phyloP scores from a whole-genome alignment of 371 early-diverging fungal genomes.

The Rhizopus arrhizus region DNA sequence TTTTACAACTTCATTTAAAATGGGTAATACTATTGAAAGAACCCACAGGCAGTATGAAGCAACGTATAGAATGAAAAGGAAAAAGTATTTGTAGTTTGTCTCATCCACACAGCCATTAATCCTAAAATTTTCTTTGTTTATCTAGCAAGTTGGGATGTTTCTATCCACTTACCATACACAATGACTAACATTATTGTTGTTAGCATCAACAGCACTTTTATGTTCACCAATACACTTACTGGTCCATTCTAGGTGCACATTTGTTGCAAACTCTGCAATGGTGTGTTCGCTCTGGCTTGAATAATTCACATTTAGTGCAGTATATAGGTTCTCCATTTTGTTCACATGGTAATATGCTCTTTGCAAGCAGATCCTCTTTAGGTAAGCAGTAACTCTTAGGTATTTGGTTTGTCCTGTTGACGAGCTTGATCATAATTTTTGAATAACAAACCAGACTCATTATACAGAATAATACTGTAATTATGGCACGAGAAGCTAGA shows the following conservation, averaged over 20 bases:
- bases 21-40: conserved; percentile 7
- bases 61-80: conserved; percentile 28
- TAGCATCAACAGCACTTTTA: neutral
- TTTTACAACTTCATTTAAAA: neutral
- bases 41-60: conserved; percentile 14
- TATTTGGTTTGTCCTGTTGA: too few relatives aligned
- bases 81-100: conserved; percentile 24
- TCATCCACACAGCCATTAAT: conserved; percentile 31
- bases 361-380: too few relatives aligned
- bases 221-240: conserved; percentile 17
- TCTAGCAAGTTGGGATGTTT: neutral
- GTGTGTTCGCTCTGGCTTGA: conserved; percentile 30
- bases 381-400: too few relatives aligned
- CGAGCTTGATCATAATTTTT: too few relatives aligned
- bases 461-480: too few relatives aligned
- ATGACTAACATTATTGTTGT: conserved; percentile 15
- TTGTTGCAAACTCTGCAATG: conserved; percentile 28
- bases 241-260: conserved; percentile 35
- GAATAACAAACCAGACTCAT: too few relatives aligned
- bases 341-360: too few relatives aligned
- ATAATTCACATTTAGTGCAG: conserved; percentile 14
- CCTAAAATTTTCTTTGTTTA: conserved; percentile 11
- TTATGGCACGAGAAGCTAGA: too few relatives aligned
- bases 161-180: conserved; percentile 31
- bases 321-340: too few relatives aligned